phyloP scores from a whole-genome alignment of 2,329 filamentous ascomycete genomes.

The Hypoxylon sp. region DNA sequence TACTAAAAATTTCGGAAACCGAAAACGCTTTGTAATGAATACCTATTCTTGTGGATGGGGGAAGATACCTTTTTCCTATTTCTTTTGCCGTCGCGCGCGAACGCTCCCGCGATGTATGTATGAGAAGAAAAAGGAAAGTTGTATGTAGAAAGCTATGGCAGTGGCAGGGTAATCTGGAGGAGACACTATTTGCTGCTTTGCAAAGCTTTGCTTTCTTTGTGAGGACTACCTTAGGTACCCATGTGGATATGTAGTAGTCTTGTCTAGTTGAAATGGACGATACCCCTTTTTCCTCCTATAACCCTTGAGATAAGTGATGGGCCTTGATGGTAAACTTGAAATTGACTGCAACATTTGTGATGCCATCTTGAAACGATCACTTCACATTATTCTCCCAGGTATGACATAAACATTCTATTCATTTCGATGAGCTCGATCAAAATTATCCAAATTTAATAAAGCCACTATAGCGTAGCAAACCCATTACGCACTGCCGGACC shows the following conservation, averaged over 20 bases:
- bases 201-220: constrained; percentile 4
- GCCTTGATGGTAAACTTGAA: neutral
- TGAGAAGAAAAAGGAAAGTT: constrained; percentile 31
- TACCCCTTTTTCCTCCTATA: constrained; percentile 40
- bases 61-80: constrained; percentile 22
- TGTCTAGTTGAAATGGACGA: constrained; percentile 47
- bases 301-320: neutral
- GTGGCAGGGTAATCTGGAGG: constrained; percentile 30
- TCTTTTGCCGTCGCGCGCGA: constrained; percentile 4
- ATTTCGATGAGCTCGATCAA: constrained; percentile 3
- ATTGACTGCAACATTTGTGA: neutral
- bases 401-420: constrained; percentile 5
- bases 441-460: constrained; percentile 11
- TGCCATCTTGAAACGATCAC: neutral
- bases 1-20: constrained; percentile 23
- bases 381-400: neutral
- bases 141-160: constrained; percentile 16
- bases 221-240: constrained; percentile 6
- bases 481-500: constrained; percentile 19
- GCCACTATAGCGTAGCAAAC: constrained; percentile 5
- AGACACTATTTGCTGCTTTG: constrained; percentile 5
- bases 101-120: constrained; percentile 7
- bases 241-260: constrained; percentile 31
- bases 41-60: constrained; percentile 15
- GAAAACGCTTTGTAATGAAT: constrained; percentile 44